These are phyloP conservation scores for Suillus subalutaceus DNA, from an alignment of 768 basidiomycete species.

Conservation along the genomic window DNA sequence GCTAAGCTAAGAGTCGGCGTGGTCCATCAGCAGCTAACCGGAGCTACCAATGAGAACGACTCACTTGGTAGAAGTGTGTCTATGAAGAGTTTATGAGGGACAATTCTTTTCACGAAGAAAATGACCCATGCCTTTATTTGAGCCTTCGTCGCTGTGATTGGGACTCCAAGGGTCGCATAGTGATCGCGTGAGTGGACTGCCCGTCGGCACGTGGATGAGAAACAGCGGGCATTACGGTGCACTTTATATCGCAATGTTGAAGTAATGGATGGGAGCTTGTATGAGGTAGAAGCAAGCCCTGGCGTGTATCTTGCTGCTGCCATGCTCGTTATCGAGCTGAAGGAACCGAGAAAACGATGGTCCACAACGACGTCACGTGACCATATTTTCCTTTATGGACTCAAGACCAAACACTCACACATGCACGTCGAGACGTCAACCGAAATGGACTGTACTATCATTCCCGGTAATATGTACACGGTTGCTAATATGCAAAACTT, in stretches of 20 bases:
- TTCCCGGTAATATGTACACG: no score
- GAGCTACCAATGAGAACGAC: neutral
- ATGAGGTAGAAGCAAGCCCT: conserved; percentile 7
- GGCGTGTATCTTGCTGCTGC: neutral
- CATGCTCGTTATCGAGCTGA: neutral
- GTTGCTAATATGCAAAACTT: no score
- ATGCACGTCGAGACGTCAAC: no score
- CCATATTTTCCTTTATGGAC: no score
- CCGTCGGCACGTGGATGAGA: conserved; percentile 23
- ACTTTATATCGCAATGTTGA: neutral
- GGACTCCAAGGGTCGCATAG: conserved; percentile 30
- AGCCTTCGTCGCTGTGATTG: conserved; percentile 33
- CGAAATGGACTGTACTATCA: no score
- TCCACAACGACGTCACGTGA: neutral
- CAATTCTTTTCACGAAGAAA: neutral
- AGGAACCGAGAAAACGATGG: neutral
- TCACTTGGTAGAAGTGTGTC: conserved; percentile 36
- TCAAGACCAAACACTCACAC: no score
- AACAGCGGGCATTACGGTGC: conserved; percentile 11
- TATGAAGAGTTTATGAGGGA: conserved; percentile 10
- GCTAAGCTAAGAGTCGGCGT: conserved; percentile 41
- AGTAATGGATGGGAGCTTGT: neutral
- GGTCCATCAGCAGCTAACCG: neutral
- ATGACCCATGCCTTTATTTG: conserved; percentile 31
- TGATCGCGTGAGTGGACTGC: conserved; percentile 25